Conservation (phyloP, 202 grass and related monocot species). For the Carex arenaria region DNA sequence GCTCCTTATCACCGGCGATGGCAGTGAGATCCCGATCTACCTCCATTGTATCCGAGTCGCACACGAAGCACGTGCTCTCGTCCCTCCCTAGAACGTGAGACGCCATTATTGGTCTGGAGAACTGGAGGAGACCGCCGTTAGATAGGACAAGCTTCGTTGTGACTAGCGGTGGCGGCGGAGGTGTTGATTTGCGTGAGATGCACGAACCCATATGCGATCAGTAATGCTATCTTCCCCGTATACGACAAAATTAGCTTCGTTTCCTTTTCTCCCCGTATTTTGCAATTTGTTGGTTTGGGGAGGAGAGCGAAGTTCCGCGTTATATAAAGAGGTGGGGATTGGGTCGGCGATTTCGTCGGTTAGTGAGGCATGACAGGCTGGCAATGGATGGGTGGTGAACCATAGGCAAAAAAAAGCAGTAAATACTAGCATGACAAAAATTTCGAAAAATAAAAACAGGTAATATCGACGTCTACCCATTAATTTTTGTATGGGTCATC, state of each 20-base stretch:
- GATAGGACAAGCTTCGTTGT: slow-evolving; percentile 58
- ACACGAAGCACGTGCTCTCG: slow-evolving; percentile 50
- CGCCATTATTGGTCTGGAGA: slow-evolving; percentile 30
- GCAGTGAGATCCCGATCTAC: slow-evolving; percentile 38
- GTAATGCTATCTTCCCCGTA: background rate
- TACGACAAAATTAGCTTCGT: background rate
- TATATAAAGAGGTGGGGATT: background rate
- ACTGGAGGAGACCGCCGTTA: slow-evolving; percentile 61
- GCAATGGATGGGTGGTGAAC: background rate
- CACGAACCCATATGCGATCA: slow-evolving; percentile 29
- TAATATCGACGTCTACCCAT: background rate
- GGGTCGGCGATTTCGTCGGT: slow-evolving; percentile 3
- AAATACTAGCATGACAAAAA: background rate
- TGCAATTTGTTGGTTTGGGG: background rate
- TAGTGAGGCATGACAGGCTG: background rate
- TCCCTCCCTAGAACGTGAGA: slow-evolving; percentile 32
- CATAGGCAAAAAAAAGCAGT: background rate
- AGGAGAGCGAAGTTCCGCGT: background rate
- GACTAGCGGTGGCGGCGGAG: background rate
- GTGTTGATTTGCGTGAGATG: slow-evolving; percentile 26
- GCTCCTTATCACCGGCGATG: slow-evolving; percentile 29
- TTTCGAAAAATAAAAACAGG: background rate
- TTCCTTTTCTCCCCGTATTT: background rate
- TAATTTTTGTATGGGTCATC: background rate
- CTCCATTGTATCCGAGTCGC: slow-evolving; percentile 70